Percentiles rank a stretch among this genome's conserved stretches.
Evolutionary conservation across 2,329 filamentous ascomycete species (phyloP).

Genomic region (Neoarthrinium moseri): DNA sequence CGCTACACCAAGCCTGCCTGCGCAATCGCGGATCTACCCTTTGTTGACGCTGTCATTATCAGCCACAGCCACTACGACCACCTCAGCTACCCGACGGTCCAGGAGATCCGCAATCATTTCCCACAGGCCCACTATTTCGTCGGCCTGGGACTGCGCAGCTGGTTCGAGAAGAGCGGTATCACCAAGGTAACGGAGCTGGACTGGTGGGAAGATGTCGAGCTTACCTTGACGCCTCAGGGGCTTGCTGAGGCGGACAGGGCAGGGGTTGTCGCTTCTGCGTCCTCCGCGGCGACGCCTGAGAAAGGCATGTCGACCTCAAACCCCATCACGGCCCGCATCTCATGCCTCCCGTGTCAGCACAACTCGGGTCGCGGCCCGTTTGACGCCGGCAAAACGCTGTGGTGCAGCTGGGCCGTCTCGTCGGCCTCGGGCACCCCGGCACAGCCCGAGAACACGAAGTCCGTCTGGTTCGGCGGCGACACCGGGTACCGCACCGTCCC

Average conservation of each 20-base stretch:
- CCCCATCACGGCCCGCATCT: slow-evolving; percentile 69
- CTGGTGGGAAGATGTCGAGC: slow-evolving; percentile 86
- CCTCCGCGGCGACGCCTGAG: slow-evolving; percentile 21
- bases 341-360: slow-evolving; percentile 84
- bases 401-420: slow-evolving; percentile 81
- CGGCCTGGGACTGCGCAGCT: slow-evolving; percentile 76
- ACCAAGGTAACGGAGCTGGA: slow-evolving; percentile 83
- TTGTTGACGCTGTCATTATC: slow-evolving; percentile 75
- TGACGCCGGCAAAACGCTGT: slow-evolving; percentile 76
- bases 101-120: slow-evolving; percentile 67
- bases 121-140: slow-evolving; percentile 86
- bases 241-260: slow-evolving; percentile 21
- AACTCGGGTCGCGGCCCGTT: slow-evolving; percentile 66
- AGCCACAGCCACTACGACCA: slow-evolving; percentile 95
- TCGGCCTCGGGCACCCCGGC: slow-evolving; percentile 58
- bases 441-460: slow-evolving; percentile 47
- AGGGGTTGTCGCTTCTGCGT: slow-evolving; percentile 25
- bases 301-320: slow-evolving; percentile 14
- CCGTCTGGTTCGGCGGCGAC: slow-evolving; percentile 87
- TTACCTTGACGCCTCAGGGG: slow-evolving; percentile 54
- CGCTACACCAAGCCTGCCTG: slow-evolving; percentile 79
- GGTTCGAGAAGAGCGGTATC: slow-evolving; percentile 74
- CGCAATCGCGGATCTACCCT: slow-evolving; percentile 72
- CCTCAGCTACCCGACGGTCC: slow-evolving; percentile 73
- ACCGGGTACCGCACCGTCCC: slow-evolving; percentile 86